A percentile compares a stretch with the other conserved stretches of the same genome.
phyloP scores from a whole-genome alignment of 306 rosid genomes.

The Quercus parvula region DNA sequence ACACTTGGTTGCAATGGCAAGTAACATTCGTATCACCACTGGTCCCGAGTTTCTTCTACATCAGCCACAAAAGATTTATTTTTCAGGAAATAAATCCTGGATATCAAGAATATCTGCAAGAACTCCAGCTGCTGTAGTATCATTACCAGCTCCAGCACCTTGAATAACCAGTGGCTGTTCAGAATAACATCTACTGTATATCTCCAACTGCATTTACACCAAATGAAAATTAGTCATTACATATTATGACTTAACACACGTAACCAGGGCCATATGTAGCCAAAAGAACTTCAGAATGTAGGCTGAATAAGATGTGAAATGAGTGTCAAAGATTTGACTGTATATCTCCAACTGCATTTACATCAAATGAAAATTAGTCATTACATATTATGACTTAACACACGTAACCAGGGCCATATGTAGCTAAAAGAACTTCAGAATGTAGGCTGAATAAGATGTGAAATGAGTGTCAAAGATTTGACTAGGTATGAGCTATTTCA shows the following conservation, averaged over 20 bases:
- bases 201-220: conserved; percentile 65
- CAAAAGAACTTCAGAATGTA: background rate
- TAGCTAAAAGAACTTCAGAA: no score
- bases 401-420: no score
- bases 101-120: conserved; percentile 90
- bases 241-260: background rate
- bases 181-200: conserved; percentile 71
- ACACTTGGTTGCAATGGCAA: background rate
- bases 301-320: background rate
- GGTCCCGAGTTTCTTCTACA: background rate
- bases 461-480: no score
- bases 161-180: conserved; percentile 84
- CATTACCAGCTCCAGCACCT: conserved; percentile 99
- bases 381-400: no score
- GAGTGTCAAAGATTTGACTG: background rate
- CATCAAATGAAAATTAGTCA: no score
- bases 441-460: no score
- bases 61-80: background rate
- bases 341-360: no score
- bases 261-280: background rate
- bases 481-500: background rate
- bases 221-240: conserved; percentile 5
- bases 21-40: background rate
- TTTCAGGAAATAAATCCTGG: conserved; percentile 68
- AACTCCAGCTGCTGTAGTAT: conserved; percentile 93